A percentile compares a stretch with the other conserved stretches of the same genome.
These are phyloP conservation scores for Coccomyxa sp. DNA, from an alignment of 139 green algal species.

Conservation along the genomic window DNA sequence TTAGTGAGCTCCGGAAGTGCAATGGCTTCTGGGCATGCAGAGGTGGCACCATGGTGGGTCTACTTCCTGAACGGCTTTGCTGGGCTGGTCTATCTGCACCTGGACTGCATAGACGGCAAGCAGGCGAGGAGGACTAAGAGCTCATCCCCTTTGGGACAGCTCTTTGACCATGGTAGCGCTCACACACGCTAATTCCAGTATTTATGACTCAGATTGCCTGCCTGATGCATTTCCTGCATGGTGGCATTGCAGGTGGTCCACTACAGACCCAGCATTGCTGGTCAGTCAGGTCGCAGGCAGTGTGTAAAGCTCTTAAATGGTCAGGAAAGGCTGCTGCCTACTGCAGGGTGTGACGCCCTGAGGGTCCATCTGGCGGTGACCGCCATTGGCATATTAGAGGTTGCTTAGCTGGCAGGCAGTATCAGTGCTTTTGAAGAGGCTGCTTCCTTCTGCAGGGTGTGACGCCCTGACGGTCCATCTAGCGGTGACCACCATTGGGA, in stretches of 20 bases:
- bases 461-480: constrained; percentile 82
- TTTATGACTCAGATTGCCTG: background rate
- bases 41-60: constrained; percentile 55
- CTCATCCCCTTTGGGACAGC: constrained; percentile 87
- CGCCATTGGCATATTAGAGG: constrained; percentile 37
- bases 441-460: constrained; percentile 43
- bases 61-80: constrained; percentile 40
- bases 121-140: constrained; percentile 87
- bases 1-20: background rate
- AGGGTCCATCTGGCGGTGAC: constrained; percentile 71
- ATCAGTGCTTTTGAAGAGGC: constrained; percentile 4
- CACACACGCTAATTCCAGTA: background rate
- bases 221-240: background rate
- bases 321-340: background rate
- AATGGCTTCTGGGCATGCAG: constrained; percentile 22
- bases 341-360: constrained; percentile 77
- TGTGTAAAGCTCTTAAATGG: background rate
- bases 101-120: constrained; percentile 95
- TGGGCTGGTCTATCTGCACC: constrained; percentile 65
- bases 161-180: constrained; percentile 89
- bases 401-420: constrained; percentile 19
- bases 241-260: too few relatives aligned
- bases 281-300: too few relatives aligned
- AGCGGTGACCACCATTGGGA: constrained; percentile 53
- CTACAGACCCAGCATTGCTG: background rate